Base-by-base conservation (phyloP, 2,329 filamentous ascomycete species). In the Colletotrichum acutatum region DNA sequence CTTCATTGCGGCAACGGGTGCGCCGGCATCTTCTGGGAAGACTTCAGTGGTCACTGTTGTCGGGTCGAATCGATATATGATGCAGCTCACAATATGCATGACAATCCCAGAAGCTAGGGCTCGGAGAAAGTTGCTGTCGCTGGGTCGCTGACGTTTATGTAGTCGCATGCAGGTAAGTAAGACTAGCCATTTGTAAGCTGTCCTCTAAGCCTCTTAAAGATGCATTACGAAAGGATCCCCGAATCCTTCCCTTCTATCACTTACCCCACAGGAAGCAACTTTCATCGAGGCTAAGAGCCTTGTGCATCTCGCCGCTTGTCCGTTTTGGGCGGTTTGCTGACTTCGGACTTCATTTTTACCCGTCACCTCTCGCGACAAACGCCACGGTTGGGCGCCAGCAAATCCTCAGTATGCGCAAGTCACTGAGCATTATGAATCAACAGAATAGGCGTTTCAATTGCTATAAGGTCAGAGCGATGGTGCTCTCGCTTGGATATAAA, bases 191-290 rank as follows among this genome's bases (percentile, higher is more conserved):
- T 66, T 66, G 37, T 66, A 37, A 66, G 64, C 64, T 11, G 16
- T 28, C n/a, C 53, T 16, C 46, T 56, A 65, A 56, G 49, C 62
- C 49, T 1, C n/a, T 65, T 56, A 22, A 24, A 65, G 62, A 24
- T 22, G 52, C 32, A 24, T 54, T 56, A 65, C 49, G 6, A 9
- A 37, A 54, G 14, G 46, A 3, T 7, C 49, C 2, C 0, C 49
- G 14, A 56, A 57, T 53, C 46, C 49, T 65, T 65, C 5, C 30
- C 8, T 0, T 19, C 6, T 57, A 30, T 57, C 32, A 24, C 9
- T 42, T 37, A 16, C 54, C 68, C 68, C 68, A 60, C 68, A 11
- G 5, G 24, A 32, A 24, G 68, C 68, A 66, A 60, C 62, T 70
- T 70, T 66, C 53, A 28, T 32, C 61, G 68, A 66, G 53, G 28